A percentile compares a stretch with the other conserved stretches of the same genome.
These are phyloP conservation scores for Musa beccarii DNA, from an alignment of 176 grass and related monocot genomes.

Conservation along the genomic window DNA sequence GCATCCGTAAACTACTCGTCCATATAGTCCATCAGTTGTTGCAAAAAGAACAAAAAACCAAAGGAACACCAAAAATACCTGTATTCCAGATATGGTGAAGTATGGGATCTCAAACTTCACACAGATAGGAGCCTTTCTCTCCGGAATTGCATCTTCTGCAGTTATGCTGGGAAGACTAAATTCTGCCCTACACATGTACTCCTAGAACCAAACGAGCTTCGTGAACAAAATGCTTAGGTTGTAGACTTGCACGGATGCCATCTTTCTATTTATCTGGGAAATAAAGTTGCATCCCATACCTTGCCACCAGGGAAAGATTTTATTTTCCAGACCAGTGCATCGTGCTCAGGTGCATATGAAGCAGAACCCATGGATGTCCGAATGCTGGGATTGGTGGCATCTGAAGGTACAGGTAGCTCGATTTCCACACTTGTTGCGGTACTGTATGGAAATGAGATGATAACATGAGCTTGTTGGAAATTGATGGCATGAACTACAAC, in stretches of 20 bases:
- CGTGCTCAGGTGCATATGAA: conserved; percentile 84
- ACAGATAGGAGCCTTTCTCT: conserved; percentile 88
- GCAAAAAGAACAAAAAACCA: not conserved
- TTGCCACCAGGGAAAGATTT: conserved; percentile 98
- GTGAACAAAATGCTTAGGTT: no score
- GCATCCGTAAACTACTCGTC: not conserved
- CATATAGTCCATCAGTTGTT: not conserved
- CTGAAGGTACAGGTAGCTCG: conserved; percentile 88
- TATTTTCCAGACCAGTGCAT: conserved; percentile 97
- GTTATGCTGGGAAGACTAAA: conserved; percentile 96
- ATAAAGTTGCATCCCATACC: conserved; percentile 26
- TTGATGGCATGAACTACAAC: not conserved
- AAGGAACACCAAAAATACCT: conserved; percentile 37
- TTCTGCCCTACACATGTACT: conserved; percentile 94
- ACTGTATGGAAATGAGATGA: conserved; percentile 43
- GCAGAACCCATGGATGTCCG: conserved; percentile 97
- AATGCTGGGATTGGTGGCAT: conserved; percentile 85
- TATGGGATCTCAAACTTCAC: conserved; percentile 99
- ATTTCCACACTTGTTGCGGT: conserved; percentile 98
- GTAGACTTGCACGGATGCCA: no score
- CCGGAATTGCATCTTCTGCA: conserved; percentile 65
- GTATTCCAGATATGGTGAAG: conserved; percentile 91
- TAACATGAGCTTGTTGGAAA: not conserved
- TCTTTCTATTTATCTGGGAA: not conserved
- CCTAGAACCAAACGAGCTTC: conserved; percentile 27